Conservation (phyloP, 2,329 filamentous ascomycete species). For the Blumeriella jaapii region DNA sequence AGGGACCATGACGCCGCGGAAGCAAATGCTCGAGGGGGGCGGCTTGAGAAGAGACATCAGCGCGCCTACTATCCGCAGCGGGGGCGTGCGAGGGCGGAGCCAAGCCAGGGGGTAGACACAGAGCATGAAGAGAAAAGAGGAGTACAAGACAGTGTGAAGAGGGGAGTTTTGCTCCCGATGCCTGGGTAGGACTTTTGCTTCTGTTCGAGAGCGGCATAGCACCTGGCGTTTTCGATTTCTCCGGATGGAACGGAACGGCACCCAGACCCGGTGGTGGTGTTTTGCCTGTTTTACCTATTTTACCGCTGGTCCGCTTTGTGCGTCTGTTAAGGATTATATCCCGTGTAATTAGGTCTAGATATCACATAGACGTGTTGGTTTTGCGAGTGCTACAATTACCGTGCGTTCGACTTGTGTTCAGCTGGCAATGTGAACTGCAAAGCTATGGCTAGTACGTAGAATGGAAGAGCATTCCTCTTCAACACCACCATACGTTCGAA, state of each 20-base stretch:
- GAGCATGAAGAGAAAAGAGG: background rate
- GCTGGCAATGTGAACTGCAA: background rate
- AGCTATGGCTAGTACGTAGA: no score
- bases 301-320: no score
- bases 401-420: background rate
- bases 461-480: no score
- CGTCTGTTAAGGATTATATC: slow-evolving; percentile 2
- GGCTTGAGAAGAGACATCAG: slow-evolving; percentile 23
- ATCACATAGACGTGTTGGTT: background rate
- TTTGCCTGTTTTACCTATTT: slow-evolving; percentile 3
- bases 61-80: slow-evolving; percentile 23
- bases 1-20: slow-evolving; percentile 48
- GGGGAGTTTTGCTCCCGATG: background rate
- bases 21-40: slow-evolving; percentile 26
- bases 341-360: slow-evolving; percentile 14
- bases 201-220: slow-evolving; percentile 16
- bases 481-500: no score
- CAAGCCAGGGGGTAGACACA: slow-evolving; percentile 9
- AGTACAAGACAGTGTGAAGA: background rate
- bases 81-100: slow-evolving; percentile 17
- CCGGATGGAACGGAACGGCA: slow-evolving; percentile 6
- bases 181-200: slow-evolving; percentile 8
- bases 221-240: slow-evolving; percentile 22
- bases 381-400: background rate
- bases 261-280: slow-evolving; percentile 10